Conservation (phyloP, 371 early-diverging fungal genomes). For the Capillidium heterosporum region DNA sequence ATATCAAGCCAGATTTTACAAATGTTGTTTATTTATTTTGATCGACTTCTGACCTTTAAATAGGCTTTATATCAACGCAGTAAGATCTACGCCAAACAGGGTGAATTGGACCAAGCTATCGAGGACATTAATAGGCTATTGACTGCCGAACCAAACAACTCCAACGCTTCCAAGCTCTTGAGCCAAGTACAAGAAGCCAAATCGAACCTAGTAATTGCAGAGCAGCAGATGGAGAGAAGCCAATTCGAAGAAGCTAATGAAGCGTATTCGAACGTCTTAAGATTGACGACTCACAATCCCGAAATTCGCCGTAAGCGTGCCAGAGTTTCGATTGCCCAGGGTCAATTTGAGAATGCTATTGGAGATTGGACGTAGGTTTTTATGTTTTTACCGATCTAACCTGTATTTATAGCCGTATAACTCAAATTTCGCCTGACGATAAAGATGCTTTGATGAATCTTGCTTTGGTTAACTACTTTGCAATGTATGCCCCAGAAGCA, state of each 20-base stretch:
- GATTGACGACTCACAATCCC: conserved; percentile 30
- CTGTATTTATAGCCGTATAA: neutral
- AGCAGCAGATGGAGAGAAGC: conserved; percentile 18
- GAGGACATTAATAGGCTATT: conserved; percentile 24
- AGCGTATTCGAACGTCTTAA: conserved; percentile 28
- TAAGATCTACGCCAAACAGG: conserved; percentile 45
- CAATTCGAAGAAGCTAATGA: conserved; percentile 43
- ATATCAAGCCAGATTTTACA: conserved; percentile 61
- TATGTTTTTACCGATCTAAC: neutral
- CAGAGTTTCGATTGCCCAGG: conserved; percentile 45
- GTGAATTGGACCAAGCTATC: conserved; percentile 39
- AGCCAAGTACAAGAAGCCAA: conserved; percentile 19
- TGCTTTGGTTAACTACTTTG: conserved; percentile 54
- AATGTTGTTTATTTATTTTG: conserved; percentile 10
- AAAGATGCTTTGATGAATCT: conserved; percentile 34
- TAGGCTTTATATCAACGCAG: conserved; percentile 68
- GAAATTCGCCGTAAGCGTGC: conserved; percentile 43
- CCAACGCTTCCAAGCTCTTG: conserved; percentile 19
- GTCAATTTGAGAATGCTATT: conserved; percentile 64
- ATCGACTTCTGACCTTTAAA: conserved; percentile 18
- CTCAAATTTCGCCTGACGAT: conserved; percentile 43
- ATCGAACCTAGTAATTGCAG: conserved; percentile 16
- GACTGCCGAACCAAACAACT: conserved; percentile 16
- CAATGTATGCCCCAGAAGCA: conserved; percentile 40
- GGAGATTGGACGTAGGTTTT: conserved; percentile 53